Conservation (phyloP, 495 filamentous ascomycete species). For the Physcia stellaris region DNA sequence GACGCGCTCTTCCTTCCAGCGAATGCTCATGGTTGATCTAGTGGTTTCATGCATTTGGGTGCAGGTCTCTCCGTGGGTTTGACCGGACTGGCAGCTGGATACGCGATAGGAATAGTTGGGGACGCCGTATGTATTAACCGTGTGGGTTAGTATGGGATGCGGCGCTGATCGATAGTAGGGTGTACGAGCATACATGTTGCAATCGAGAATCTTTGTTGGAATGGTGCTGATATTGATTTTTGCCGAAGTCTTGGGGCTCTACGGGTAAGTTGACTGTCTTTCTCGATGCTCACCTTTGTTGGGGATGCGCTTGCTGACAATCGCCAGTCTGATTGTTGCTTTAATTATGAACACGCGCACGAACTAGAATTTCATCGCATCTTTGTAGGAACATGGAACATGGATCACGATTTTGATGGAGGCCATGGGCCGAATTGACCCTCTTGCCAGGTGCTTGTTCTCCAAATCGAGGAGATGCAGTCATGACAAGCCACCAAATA, state of each 20-base stretch:
- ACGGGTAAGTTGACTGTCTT: conserved; percentile 54
- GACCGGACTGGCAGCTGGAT: conserved; percentile 88
- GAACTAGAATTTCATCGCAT: conserved; percentile 3
- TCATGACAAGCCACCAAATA: too few species aligned
- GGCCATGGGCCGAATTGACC: too few species aligned
- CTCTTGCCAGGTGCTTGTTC: too few species aligned
- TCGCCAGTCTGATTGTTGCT: conserved; percentile 15
- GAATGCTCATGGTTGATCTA: conserved; percentile 14
- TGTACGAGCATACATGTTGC: conserved; percentile 86
- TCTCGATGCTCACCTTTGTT: background rate
- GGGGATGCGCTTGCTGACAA: background rate
- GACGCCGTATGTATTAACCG: conserved; percentile 47
- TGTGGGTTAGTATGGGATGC: conserved; percentile 1
- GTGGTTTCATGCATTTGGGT: conserved; percentile 84
- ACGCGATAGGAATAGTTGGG: conserved; percentile 90
- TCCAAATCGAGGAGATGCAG: too few species aligned
- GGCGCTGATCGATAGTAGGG: conserved; percentile 38
- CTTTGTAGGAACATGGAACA: too few species aligned
- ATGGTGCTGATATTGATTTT: conserved; percentile 99
- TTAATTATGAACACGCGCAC: conserved; percentile 17
- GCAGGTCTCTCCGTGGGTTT: conserved; percentile 86
- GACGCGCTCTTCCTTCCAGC: background rate
- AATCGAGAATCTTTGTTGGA: conserved; percentile 90
- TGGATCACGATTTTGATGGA: too few species aligned
- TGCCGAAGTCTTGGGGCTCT: conserved; percentile 91